Evolutionary conservation across 2,329 filamentous ascomycete genomes (phyloP).

Genomic region (Trichophyton benhamiae): DNA sequence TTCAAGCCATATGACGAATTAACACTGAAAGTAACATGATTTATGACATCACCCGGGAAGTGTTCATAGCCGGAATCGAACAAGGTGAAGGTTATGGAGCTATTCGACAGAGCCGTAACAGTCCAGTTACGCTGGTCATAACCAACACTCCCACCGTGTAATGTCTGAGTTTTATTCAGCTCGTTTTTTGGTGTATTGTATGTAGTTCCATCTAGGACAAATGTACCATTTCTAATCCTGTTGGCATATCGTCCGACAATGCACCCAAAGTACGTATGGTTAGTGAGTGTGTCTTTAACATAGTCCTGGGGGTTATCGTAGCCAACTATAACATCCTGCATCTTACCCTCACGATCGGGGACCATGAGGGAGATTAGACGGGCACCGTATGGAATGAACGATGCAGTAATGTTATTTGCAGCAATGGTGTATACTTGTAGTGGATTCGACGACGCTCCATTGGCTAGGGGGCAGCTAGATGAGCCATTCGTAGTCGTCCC

Average conservation of each 20-base stretch:
- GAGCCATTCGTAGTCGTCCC: neutral
- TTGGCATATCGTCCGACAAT: constrained; percentile 43
- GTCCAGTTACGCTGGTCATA: constrained; percentile 41
- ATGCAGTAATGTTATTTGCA: constrained; percentile 38
- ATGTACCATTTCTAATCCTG: constrained; percentile 46
- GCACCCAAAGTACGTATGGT: constrained; percentile 38
- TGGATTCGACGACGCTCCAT: constrained; percentile 15
- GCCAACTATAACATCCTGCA: constrained; percentile 40
- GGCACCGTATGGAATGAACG: constrained; percentile 38
- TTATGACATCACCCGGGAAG: constrained; percentile 38
- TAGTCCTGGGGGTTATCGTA: constrained; percentile 38
- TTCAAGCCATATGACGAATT: constrained; percentile 24
- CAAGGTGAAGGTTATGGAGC: constrained; percentile 36
- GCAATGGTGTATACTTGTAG: constrained; percentile 36
- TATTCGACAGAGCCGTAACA: constrained; percentile 30
- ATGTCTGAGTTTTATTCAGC: constrained; percentile 38
- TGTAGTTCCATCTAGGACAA: constrained; percentile 36
- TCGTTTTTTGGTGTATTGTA: constrained; percentile 43
- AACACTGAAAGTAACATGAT: constrained; percentile 35
- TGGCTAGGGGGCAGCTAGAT: neutral
- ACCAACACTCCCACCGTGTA: constrained; percentile 40
- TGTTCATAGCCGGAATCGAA: constrained; percentile 32
- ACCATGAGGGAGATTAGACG: constrained; percentile 37
- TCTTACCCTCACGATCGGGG: constrained; percentile 38
- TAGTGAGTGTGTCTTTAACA: constrained; percentile 34